Evolutionary conservation across 768 basidiomycete species (phyloP).

Genomic region (Suillus hirtellus): DNA sequence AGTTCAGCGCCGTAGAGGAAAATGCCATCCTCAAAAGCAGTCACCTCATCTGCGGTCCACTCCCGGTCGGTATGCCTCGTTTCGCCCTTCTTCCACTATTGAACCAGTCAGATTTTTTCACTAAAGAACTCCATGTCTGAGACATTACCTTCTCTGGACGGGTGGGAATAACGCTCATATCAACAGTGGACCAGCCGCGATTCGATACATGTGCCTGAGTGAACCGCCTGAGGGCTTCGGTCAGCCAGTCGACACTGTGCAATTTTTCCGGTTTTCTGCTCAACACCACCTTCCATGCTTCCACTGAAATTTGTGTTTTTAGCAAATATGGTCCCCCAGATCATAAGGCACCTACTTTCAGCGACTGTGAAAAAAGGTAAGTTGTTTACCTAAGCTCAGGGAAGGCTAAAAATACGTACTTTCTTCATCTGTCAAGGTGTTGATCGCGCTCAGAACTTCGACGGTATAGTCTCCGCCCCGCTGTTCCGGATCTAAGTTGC

Average conservation of each 20-base stretch:
- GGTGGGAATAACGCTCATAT: constrained; percentile 52
- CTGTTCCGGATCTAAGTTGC: constrained; percentile 43
- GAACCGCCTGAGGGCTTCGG: constrained; percentile 70
- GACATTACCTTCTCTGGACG: constrained; percentile 65
- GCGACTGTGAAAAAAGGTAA: constrained; percentile 41
- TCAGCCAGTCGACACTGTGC: constrained; percentile 77
- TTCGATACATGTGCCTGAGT: constrained; percentile 66
- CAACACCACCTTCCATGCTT: constrained; percentile 60
- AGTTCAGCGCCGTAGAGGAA: constrained; percentile 76
- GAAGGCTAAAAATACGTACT: constrained; percentile 43
- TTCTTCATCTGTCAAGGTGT: constrained; percentile 65
- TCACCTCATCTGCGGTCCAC: constrained; percentile 69
- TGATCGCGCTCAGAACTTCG: constrained; percentile 67
- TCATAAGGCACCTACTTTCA: constrained; percentile 48
- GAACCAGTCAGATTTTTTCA: constrained; percentile 11
- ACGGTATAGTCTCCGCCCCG: constrained; percentile 73
- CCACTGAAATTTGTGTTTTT: constrained; percentile 46
- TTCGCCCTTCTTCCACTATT: constrained; percentile 74
- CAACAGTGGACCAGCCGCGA: constrained; percentile 59
- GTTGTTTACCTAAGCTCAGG: constrained; percentile 19
- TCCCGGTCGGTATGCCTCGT: constrained; percentile 66
- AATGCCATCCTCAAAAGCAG: constrained; percentile 78
- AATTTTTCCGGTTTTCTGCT: constrained; percentile 53
- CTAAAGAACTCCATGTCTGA: constrained; percentile 11
- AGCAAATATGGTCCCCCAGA: neutral